Percentiles rank a stretch among this genome's conserved stretches.
These are phyloP conservation scores for Oxytropis ochrocephala DNA, from an alignment of 306 rosid genomes.

Conservation along the genomic window DNA sequence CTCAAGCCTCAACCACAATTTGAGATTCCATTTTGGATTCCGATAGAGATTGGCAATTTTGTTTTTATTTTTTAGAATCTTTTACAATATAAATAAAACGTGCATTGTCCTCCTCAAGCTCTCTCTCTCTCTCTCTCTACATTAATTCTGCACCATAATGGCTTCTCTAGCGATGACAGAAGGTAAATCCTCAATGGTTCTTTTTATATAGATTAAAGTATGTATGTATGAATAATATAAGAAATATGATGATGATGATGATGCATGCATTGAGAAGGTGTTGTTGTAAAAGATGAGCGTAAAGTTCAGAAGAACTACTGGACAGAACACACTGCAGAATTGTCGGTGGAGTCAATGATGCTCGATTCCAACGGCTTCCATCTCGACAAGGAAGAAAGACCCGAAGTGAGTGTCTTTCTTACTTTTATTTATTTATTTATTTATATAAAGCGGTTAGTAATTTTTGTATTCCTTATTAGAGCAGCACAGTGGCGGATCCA, in stretches of 20 bases:
- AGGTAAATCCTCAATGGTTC: neutral
- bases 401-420: conserved; percentile 46
- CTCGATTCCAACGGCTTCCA: conserved; percentile 89
- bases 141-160: neutral
- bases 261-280: neutral
- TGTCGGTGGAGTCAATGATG: conserved; percentile 88
- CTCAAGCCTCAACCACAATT: no score
- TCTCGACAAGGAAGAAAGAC: conserved; percentile 92
- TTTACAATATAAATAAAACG: neutral
- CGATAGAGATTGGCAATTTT: neutral
- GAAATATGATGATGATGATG: no score
- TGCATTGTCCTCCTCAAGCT: no score
- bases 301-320: conserved; percentile 67
- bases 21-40: conserved; percentile 14
- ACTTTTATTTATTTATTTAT: neutral
- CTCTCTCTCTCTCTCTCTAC: neutral
- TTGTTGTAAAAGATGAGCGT: conserved; percentile 41
- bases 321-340: conserved; percentile 51
- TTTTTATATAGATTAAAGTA: no score
- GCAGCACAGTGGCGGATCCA: no score
- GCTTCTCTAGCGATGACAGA: conserved; percentile 20
- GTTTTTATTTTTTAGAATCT: neutral
- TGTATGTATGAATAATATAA: no score
- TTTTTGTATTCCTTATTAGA: no score
- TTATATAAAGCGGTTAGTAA: no score